Evolutionary conservation across 2,329 filamentous ascomycete genomes (phyloP).

Genomic region (Trichothecium sympodiale): DNA sequence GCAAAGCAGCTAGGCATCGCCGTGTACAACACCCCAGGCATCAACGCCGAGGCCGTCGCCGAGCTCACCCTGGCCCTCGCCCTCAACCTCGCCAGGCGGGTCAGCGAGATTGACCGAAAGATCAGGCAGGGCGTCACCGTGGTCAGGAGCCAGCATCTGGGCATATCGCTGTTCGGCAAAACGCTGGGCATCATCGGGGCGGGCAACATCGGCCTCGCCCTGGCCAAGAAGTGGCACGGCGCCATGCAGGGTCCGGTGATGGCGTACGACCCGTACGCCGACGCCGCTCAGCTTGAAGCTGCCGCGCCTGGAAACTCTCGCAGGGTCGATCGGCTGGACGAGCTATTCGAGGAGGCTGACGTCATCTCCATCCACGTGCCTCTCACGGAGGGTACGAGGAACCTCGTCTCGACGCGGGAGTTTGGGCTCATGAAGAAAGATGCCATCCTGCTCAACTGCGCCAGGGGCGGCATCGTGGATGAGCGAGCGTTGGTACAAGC

Average conservation of each 20-base stretch:
- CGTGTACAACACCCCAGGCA: conserved; percentile 35
- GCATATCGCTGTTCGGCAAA: conserved; percentile 21
- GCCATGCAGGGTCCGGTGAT: conserved; percentile 22
- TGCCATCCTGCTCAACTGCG: conserved; percentile 27
- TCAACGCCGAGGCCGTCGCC: conserved; percentile 29
- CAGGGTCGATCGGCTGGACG: conserved; percentile 17
- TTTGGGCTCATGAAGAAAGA: conserved; percentile 23
- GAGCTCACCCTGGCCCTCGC: conserved; percentile 24
- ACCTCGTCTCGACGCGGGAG: conserved; percentile 19
- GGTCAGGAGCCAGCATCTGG: conserved; percentile 28
- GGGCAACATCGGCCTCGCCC: conserved; percentile 24
- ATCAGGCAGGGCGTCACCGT: conserved; percentile 17
- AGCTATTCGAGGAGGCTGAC: conserved; percentile 20
- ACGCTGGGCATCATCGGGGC: conserved; percentile 26
- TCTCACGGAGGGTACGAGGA: conserved; percentile 18
- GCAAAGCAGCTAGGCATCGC: conserved; percentile 25
- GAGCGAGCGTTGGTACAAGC: conserved; percentile 21
- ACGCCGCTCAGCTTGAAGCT: conserved; percentile 13
- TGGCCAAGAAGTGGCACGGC: conserved; percentile 24
- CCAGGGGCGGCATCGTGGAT: conserved; percentile 27
- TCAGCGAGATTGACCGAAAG: conserved; percentile 17
- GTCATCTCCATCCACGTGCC: conserved; percentile 26
- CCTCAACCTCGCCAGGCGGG: conserved; percentile 20
- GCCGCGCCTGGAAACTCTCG: conserved; percentile 21
- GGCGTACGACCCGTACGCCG: conserved; percentile 24